Conservation (phyloP, 345 rosid species). For the Kernera saxatilis region DNA sequence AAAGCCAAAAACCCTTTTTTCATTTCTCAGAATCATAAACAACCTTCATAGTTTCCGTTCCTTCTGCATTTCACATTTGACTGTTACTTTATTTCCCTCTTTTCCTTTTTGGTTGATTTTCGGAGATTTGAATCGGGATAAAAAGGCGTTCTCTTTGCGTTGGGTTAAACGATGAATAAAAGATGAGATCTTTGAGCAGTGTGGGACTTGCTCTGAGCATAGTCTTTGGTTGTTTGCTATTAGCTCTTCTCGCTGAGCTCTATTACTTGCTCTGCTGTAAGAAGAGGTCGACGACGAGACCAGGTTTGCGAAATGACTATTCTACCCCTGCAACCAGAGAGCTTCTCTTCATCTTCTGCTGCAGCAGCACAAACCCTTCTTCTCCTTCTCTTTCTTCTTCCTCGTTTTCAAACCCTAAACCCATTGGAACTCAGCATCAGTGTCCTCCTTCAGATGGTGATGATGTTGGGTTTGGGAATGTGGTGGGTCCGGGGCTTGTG, state of each 20-base stretch:
- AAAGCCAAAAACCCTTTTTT: neutral
- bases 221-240: slow-evolving; percentile 71
- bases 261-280: slow-evolving; percentile 94
- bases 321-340: slow-evolving; percentile 68
- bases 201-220: slow-evolving; percentile 91
- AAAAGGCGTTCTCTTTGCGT: neutral
- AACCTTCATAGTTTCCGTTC: neutral
- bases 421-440: slow-evolving; percentile 33
- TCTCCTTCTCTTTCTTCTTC: slow-evolving; percentile 26
- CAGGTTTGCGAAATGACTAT: slow-evolving; percentile 41
- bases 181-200: slow-evolving; percentile 86
- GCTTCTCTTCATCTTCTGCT: slow-evolving; percentile 70
- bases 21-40: neutral
- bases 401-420: slow-evolving; percentile 23
- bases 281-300: slow-evolving; percentile 45
- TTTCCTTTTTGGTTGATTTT: neutral
- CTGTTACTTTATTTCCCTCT: neutral
- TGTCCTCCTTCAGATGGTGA: slow-evolving; percentile 2
- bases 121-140: neutral
- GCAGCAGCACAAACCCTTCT: slow-evolving; percentile 34
- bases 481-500: slow-evolving; percentile 51
- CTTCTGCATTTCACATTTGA: slow-evolving; percentile 7
- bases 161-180: slow-evolving; percentile 10
- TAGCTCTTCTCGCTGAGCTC: slow-evolving; percentile 83
- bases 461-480: slow-evolving; percentile 15